Conservation (phyloP, 176 grass and related monocot species). For the Aechmea fasciata region DNA sequence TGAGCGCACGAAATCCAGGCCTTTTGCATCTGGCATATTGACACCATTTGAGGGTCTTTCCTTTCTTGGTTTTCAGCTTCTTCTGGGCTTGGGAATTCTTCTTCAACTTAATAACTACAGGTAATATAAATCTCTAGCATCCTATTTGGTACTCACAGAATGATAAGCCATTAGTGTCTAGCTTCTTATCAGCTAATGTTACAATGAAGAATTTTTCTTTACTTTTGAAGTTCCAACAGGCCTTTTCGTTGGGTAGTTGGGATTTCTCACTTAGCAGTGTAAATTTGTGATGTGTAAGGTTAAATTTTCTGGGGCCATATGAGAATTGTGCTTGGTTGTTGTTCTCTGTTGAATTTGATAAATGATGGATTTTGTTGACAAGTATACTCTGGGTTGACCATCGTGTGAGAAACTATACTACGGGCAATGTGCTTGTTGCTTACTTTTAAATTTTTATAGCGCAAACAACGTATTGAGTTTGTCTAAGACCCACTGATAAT, state of each 20-base stretch:
- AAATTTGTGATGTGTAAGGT: background rate
- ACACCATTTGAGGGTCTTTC: slow-evolving; percentile 45
- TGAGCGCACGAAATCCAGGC: slow-evolving; percentile 61
- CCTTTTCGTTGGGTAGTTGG: background rate
- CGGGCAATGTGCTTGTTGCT: too few species aligned
- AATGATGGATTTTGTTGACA: background rate
- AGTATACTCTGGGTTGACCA: background rate
- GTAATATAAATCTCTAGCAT: slow-evolving; percentile 15
- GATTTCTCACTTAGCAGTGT: background rate
- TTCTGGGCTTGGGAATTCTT: slow-evolving; percentile 72
- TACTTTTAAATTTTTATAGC: too few species aligned
- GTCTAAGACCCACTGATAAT: background rate
- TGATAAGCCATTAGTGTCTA: background rate
- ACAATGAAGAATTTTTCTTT: background rate
- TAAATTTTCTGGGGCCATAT: background rate
- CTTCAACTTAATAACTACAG: slow-evolving; percentile 75
- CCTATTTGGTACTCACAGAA: background rate
- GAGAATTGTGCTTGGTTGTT: background rate
- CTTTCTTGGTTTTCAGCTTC: slow-evolving; percentile 67
- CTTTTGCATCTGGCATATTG: slow-evolving; percentile 61
- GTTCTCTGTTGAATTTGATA: background rate
- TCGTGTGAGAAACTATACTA: background rate
- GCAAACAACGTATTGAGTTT: too few species aligned
- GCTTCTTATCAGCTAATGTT: background rate
- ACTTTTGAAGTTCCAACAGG: background rate